phyloP scores from a whole-genome alignment of 495 filamentous ascomycete genomes.

The Halenospora varia region DNA sequence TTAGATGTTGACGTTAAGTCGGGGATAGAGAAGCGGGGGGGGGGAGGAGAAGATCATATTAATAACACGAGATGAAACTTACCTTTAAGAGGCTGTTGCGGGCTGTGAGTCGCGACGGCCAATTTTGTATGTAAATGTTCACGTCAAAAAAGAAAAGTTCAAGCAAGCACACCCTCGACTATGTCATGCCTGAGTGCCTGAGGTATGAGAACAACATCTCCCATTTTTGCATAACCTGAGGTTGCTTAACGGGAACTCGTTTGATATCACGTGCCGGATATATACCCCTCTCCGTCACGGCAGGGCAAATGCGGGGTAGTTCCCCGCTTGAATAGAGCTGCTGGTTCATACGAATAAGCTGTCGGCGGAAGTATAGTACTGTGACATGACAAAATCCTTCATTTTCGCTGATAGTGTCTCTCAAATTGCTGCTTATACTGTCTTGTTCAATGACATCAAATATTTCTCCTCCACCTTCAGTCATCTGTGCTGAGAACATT shows the following conservation, averaged over 20 bases:
- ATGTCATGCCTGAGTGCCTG: not conserved
- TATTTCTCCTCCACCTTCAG: conserved; percentile 7
- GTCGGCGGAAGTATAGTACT: not conserved
- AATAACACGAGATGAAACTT: not conserved
- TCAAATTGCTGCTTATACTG: not conserved
- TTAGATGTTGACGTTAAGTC: not conserved
- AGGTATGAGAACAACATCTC: not conserved
- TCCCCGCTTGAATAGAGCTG: not conserved
- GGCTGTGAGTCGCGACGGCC: not conserved
- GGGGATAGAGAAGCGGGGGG: not conserved
- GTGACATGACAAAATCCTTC: not conserved
- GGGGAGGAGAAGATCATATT: not conserved
- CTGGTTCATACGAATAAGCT: not conserved
- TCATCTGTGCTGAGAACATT: conserved; percentile 26
- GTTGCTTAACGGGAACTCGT: not conserved
- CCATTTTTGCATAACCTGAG: not conserved
- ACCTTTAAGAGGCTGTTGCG: not conserved
- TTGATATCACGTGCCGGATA: not conserved
- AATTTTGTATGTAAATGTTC: not conserved
- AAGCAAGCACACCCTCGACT: not conserved
- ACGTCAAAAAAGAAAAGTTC: not conserved
- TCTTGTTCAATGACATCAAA: conserved; percentile 18
- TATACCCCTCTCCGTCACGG: not conserved
- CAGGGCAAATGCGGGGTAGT: not conserved
- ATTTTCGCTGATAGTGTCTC: conserved; percentile 1